Evolutionary conservation across 116 monocot genomes (phyloP).

Genomic region (Dioscorea cayenensis): DNA sequence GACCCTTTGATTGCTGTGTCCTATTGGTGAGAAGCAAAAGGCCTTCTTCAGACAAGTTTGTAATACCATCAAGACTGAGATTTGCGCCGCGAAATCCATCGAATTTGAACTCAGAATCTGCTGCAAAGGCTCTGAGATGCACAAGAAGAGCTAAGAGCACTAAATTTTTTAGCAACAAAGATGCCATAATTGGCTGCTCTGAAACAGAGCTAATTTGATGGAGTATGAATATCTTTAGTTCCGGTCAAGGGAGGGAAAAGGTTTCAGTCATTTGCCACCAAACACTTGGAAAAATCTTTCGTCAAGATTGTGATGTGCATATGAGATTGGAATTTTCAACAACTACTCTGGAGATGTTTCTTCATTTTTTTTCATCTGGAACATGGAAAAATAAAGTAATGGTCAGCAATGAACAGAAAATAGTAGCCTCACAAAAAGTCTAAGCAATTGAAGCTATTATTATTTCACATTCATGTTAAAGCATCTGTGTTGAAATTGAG

Average conservation of each 20-base stretch:
- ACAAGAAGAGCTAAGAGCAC: not conserved
- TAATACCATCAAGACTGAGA: not conserved
- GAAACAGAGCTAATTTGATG: not conserved
- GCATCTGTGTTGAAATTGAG: too few species aligned
- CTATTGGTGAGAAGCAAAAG: not conserved
- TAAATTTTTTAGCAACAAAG: not conserved
- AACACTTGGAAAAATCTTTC: too few species aligned
- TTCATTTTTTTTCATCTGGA: too few species aligned
- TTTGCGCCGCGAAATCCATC: conserved; percentile 5
- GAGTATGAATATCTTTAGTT: not conserved
- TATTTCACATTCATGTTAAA: too few species aligned
- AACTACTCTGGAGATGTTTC: too few species aligned
- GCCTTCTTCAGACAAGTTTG: conserved; percentile 1
- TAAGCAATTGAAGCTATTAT: too few species aligned
- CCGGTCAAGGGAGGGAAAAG: not conserved
- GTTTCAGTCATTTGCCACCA: too few species aligned
- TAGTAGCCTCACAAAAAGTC: too few species aligned
- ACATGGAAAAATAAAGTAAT: too few species aligned
- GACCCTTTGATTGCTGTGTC: not conserved
- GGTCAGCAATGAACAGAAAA: too few species aligned
- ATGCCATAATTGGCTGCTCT: not conserved
- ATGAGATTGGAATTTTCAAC: too few species aligned
- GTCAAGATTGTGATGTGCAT: too few species aligned
- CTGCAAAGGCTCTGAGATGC: not conserved
- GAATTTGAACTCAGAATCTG: conserved; percentile 5